These are phyloP conservation scores for Cyclocybe aegerita DNA, from an alignment of 768 basidiomycete species.

Conservation along the genomic window DNA sequence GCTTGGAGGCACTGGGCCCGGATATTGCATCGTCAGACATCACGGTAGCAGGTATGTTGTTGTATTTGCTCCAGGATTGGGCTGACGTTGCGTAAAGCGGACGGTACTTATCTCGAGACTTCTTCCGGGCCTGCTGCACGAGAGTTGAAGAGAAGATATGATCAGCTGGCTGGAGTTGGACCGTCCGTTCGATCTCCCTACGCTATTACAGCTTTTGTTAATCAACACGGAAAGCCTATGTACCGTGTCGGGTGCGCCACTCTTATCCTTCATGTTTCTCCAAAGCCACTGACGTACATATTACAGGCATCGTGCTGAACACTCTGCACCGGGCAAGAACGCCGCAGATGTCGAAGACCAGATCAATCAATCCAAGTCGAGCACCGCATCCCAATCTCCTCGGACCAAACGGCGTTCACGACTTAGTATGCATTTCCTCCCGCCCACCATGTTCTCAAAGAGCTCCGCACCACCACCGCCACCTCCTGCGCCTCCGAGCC, in stretches of 20 bases:
- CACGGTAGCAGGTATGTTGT: slow-evolving; percentile 54
- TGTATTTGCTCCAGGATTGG: slow-evolving; percentile 6
- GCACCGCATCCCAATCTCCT: slow-evolving; percentile 38
- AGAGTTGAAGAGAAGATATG: slow-evolving; percentile 75
- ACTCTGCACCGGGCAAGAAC: slow-evolving; percentile 58
- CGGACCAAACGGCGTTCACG: slow-evolving; percentile 57
- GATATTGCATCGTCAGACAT: slow-evolving; percentile 59
- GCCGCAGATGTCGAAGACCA: slow-evolving; percentile 51
- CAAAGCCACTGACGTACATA: slow-evolving; percentile 2
- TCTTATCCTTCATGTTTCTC: neutral
- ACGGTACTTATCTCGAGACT: slow-evolving; percentile 79
- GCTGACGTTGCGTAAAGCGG: slow-evolving; percentile 39
- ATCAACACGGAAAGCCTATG: slow-evolving; percentile 77
- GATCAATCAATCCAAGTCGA: slow-evolving; percentile 30
- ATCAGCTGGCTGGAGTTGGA: slow-evolving; percentile 66
- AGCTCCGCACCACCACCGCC: slow-evolving; percentile 18
- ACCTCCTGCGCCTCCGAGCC: slow-evolving; percentile 17
- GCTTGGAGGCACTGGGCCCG: slow-evolving; percentile 40
- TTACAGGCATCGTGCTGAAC: slow-evolving; percentile 52
- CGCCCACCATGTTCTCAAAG: slow-evolving; percentile 52
- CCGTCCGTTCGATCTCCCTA: slow-evolving; percentile 73
- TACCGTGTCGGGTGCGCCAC: slow-evolving; percentile 72
- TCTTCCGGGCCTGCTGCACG: slow-evolving; percentile 74
- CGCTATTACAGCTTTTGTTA: slow-evolving; percentile 78
- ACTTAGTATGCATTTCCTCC: slow-evolving; percentile 63